Evolutionary conservation across 129 eudicot species (phyloP).

Genomic region (Flaveria sonorensis): DNA sequence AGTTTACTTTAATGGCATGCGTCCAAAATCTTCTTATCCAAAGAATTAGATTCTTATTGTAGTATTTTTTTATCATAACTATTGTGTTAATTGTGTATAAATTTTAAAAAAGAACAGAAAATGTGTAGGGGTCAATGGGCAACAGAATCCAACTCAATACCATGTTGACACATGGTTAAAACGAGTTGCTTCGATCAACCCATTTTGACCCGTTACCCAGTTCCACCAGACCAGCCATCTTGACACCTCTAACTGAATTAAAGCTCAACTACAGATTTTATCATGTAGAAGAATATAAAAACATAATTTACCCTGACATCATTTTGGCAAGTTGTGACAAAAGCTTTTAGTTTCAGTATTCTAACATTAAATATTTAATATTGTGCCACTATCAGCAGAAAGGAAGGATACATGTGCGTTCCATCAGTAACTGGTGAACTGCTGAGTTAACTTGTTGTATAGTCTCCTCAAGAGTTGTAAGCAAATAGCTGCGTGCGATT

Average conservation of each 20-base stretch:
- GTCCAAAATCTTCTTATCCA: background rate
- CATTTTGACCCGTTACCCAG: background rate
- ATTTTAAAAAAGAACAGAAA: background rate
- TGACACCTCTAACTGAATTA: background rate
- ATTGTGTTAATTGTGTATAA: background rate
- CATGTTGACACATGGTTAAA: background rate
- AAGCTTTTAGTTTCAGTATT: background rate
- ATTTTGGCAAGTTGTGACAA: background rate
- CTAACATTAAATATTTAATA: background rate
- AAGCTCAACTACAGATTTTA: conserved; percentile 1
- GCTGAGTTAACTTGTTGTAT: conserved; percentile 87
- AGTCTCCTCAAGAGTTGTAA: conserved; percentile 92
- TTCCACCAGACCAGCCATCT: background rate
- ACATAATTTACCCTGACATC: background rate
- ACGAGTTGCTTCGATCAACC: background rate
- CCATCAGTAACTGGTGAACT: conserved; percentile 63
- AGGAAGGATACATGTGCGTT: conserved; percentile 89
- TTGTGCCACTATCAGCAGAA: conserved; percentile 15
- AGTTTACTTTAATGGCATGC: background rate
- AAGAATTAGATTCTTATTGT: background rate
- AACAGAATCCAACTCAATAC: background rate
- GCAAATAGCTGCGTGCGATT: conserved; percentile 87
- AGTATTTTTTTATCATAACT: background rate
- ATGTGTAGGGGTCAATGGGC: background rate
- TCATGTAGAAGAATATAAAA: background rate